Evolutionary conservation across 108 stramenopile species (phyloP).

Genomic region (Cyclotella baltica): DNA sequence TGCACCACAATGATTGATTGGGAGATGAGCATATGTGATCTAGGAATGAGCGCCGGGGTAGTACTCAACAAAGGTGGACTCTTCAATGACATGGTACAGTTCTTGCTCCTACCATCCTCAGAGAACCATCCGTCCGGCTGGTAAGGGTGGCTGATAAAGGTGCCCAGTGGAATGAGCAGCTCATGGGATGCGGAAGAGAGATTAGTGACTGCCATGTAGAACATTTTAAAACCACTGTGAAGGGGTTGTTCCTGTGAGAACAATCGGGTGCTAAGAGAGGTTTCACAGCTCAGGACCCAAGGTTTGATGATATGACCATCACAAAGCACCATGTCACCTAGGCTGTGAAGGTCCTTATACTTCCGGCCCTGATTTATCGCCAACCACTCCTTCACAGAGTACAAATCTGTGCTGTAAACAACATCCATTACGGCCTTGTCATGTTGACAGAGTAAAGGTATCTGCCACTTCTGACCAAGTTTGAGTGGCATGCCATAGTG

Average conservation of each 20-base stretch:
- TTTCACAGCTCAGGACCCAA: background rate
- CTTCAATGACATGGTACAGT: too few relatives aligned
- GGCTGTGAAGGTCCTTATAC: background rate
- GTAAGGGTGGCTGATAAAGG: background rate
- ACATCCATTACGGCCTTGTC: background rate
- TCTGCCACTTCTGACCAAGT: background rate
- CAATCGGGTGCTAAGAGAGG: background rate
- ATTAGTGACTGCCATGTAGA: background rate
- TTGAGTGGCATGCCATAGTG: background rate
- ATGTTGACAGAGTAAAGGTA: background rate
- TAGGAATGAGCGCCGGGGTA: background rate
- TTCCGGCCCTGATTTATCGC: background rate
- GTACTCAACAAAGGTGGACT: too few relatives aligned
- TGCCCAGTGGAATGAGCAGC: background rate
- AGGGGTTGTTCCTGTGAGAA: background rate
- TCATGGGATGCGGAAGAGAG: background rate
- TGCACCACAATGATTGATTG: background rate
- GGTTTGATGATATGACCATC: background rate
- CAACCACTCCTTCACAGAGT: background rate
- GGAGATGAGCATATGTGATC: background rate
- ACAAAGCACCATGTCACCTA: background rate
- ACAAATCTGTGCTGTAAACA: background rate
- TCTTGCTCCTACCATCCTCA: too few relatives aligned
- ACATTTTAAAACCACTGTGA: background rate
- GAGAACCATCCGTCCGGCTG: background rate